Evolutionary conservation across 2,329 filamentous ascomycete genomes (phyloP), one percentile per base, ranked within the genome.

Genomic region (Scedosporium boydii): DNA sequence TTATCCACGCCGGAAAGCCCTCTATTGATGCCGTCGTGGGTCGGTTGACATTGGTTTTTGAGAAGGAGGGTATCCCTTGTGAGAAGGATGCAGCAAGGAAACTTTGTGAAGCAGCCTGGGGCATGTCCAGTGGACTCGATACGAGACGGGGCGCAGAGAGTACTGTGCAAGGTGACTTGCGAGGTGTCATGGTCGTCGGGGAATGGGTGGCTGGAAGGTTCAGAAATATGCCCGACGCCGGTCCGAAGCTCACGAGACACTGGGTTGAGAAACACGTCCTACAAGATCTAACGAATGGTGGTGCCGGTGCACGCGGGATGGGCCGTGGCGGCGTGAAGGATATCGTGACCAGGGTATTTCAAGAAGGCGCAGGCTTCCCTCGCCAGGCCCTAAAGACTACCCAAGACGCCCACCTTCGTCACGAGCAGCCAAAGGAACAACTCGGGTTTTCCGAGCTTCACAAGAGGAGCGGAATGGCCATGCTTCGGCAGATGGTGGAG

Each of bases 1-100:
- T 98, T 46, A 87, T 99, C 23, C 92, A 96, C 70, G 88, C 96
- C 41, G 90, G 93, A 58, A 95, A 95, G 68, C 92, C 95, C 1
- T 87, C 90, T 0, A 77, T 98, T 9, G 93, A 96, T 65, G 89
- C 92, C 59, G 91, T 98, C 2, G 87, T 96, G 3, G 80, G 82
- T 6, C 86, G 95, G 14, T 81, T 98, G 69, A 93, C 93, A 71
- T 78, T 79, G 1, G 88, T 99, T 0, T 97, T 99, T 67, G 86
- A 90, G 64, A 93, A 89, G 67, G 95, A 99, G 75, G 90, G 90
- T 1, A 90, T 99, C 16, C 83, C 87, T 0, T 95, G 90, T 67
- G 95, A 99, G 68, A 88, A 86, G 64, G 95, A 98, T 69, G 95
- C 91, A 1, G 91, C 95, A 4, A 84, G 95, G 66, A 89, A 90